A percentile compares a stretch with the other conserved stretches of the same genome.
phyloP scores from a whole-genome alignment of 495 filamentous ascomycete species.

The Glarea lozoyensis region DNA sequence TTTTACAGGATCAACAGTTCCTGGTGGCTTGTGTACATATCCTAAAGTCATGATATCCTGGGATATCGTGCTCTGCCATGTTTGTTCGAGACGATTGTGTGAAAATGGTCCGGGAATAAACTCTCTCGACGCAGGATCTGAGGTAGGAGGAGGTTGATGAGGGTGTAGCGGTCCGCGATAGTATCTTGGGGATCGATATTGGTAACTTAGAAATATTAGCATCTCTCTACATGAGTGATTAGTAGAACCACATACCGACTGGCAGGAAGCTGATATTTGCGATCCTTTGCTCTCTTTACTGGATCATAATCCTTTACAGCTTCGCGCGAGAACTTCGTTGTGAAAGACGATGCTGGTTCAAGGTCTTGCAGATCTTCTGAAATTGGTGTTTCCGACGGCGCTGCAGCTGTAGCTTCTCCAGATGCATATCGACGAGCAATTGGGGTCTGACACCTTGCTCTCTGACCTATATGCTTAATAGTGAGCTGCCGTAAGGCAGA shows the following conservation, averaged over 20 bases:
- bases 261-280: conserved; percentile 50
- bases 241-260: conserved; percentile 46
- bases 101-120: conserved; percentile 94
- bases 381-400: no score
- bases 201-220: conserved; percentile 53
- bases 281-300: conserved; percentile 36
- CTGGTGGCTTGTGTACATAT: conserved; percentile 72
- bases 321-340: conserved; percentile 24
- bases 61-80: conserved; percentile 75
- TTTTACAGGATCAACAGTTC: conserved; percentile 53
- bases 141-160: conserved; percentile 72
- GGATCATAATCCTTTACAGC: conserved; percentile 47
- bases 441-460: conserved; percentile 15
- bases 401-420: conserved; percentile 24
- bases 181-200: conserved; percentile 87
- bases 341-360: conserved; percentile 33
- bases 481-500: conserved; percentile 11
- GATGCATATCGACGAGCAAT: conserved; percentile 38
- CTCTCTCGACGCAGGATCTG: conserved; percentile 76
- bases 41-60: conserved; percentile 85
- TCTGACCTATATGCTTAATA: conserved; percentile 20
- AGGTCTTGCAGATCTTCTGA: conserved; percentile 26
- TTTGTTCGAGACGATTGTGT: conserved; percentile 79
- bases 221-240: background rate
- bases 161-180: conserved; percentile 90